Evolutionary conservation across 139 green algal species (phyloP), one percentile per base, ranked within the genome.

Genomic region (Mesotaenium endlicherianum): DNA sequence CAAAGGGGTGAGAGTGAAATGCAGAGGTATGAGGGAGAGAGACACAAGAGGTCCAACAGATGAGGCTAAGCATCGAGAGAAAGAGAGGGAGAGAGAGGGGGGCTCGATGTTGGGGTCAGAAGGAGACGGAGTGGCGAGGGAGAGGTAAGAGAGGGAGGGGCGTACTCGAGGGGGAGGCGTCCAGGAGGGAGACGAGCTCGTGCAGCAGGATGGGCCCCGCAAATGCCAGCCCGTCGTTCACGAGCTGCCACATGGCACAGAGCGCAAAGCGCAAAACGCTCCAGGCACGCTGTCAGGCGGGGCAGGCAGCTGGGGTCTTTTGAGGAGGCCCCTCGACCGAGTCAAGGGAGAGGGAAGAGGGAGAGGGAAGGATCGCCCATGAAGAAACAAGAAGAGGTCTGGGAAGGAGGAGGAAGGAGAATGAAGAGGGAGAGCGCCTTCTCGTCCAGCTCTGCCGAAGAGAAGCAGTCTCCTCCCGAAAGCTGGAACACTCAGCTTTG

Each of bases 141-240:
- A 57, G 64, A 75, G 64, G 34, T 26, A 44, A 44, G 64, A 75
- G 64, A 75, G 64, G 17, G 64, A 75, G 64, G 17, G 34, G 26
- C 16, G 17, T 14, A 44, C 16, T 75, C 16, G 26, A 44, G 64
- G 64, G 64, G 34, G 64, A 59, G 17, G 26, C 31, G 81, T 80
- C 58, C 16, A 97, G 57, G 71, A 91, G 91, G 1, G 75, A 43
- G n/a, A 97, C 83, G 59, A 97, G 88, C 1, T 86, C 59, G 58
- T 93, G 93, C 6, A 97, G 93, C 69, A 97, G 90, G 70, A 97
- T 67, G 0, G 94, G 91, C 0, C 87, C 89, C 0, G 88, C 75
- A 83, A 97, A 94, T 60, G 83, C 89, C 0, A 97, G 88, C 0
- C 75, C 83, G 53, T 97, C 93, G 34, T 89, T 91, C 0, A 87